A percentile compares a stretch with the other conserved stretches of the same genome.
Conservation (phyloP, 2,329 filamentous ascomycete genomes). For the Whalleya microplaca region DNA sequence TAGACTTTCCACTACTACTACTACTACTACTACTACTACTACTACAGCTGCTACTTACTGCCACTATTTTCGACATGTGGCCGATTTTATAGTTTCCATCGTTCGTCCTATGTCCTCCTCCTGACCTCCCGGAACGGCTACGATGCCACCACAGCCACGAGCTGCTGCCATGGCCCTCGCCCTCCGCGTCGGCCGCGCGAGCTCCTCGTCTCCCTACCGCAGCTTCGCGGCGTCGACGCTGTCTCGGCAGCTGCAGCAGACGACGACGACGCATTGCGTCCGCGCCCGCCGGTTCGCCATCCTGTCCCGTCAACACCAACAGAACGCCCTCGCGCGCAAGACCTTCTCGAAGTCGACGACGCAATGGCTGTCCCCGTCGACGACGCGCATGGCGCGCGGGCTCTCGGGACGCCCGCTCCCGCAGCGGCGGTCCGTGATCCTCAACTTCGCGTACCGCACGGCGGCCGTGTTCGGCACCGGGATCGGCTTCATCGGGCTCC, state of each 20-base stretch:
- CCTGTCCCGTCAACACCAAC: slow-evolving; percentile 23
- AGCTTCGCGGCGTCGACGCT: slow-evolving; percentile 5
- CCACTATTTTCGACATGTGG: too few relatives aligned
- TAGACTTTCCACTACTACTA: too few relatives aligned
- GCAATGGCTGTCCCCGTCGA: slow-evolving; percentile 28
- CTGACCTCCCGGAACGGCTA: slow-evolving; percentile 7
- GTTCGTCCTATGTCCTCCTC: too few relatives aligned
- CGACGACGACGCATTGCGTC: too few relatives aligned
- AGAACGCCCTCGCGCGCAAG: slow-evolving; percentile 13
- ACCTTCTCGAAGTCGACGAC: slow-evolving; percentile 7
- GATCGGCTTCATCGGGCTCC: slow-evolving; percentile 67
- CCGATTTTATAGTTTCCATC: too few relatives aligned
- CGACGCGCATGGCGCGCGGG: slow-evolving; percentile 39
- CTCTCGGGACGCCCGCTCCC: slow-evolving; percentile 59
- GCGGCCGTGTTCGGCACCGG: slow-evolving; percentile 78
- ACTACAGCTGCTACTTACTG: too few relatives aligned
- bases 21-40: too few relatives aligned
- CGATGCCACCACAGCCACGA: slow-evolving; percentile 31
- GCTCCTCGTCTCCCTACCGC: slow-evolving; percentile 22
- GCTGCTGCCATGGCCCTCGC: slow-evolving; percentile 27
- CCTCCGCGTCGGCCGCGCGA: slow-evolving; percentile 24
- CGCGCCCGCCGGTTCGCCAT: slow-evolving; percentile 26
- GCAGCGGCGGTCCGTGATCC: slow-evolving; percentile 49
- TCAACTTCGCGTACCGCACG: slow-evolving; percentile 68
- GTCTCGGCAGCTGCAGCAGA: too few relatives aligned